Evolutionary conservation across 257 asterid species (phyloP).

Genomic region (Solanum infundibuliforme): DNA sequence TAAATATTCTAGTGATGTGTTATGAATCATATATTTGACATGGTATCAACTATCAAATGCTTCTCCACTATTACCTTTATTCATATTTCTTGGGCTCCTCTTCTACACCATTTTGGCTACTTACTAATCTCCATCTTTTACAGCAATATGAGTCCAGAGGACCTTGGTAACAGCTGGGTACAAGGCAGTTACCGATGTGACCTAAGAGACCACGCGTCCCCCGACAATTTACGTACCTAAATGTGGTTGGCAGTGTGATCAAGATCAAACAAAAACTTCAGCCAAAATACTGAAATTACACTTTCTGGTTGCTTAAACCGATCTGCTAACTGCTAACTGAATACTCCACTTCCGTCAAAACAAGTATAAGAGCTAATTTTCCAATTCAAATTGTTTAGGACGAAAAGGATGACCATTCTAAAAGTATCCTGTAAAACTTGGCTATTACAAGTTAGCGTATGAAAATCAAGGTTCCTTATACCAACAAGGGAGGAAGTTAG

Average conservation of each 20-base stretch:
- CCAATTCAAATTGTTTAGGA: background rate
- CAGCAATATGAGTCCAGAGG: background rate
- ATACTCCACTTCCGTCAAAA: background rate
- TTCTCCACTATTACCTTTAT: too few species aligned
- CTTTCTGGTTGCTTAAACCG: background rate
- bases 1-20: background rate
- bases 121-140: background rate
- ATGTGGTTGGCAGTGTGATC: background rate
- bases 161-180: background rate
- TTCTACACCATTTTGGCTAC: background rate
- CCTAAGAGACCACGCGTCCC: background rate
- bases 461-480: background rate
- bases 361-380: background rate
- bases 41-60: background rate
- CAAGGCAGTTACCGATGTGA: background rate
- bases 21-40: background rate
- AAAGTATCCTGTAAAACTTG: conserved; percentile 10
- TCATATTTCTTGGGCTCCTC: background rate
- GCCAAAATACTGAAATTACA: background rate
- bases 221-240: background rate
- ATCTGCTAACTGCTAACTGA: background rate
- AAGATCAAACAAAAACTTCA: background rate
- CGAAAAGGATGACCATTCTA: background rate
- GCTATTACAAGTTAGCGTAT: background rate
- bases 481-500: background rate